Percentiles rank a stretch among this genome's conserved stretches.
Evolutionary conservation across 139 green algal genomes (phyloP).

Genomic region (Bryopsis sp.): DNA sequence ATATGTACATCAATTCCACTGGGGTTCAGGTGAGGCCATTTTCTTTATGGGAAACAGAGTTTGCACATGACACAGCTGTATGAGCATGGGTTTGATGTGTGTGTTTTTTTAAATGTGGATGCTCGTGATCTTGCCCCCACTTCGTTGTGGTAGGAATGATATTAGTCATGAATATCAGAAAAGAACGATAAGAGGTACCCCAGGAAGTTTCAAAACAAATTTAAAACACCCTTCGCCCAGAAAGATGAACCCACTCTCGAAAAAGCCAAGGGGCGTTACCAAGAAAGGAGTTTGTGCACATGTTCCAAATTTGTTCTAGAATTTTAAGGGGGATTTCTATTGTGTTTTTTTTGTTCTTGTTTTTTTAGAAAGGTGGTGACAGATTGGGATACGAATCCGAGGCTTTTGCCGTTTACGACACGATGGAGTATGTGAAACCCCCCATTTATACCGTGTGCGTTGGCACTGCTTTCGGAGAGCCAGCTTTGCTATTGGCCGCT

Average conservation of each 20-base stretch:
- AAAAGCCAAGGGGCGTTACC: too few relatives aligned
- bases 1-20: conserved; percentile 99
- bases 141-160: neutral
- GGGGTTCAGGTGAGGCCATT: conserved; percentile 61
- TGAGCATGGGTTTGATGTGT: too few relatives aligned
- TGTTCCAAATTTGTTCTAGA: neutral
- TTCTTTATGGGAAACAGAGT: too few relatives aligned
- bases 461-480: conserved; percentile 91
- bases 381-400: conserved; percentile 97
- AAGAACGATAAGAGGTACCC: too few relatives aligned
- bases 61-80: too few relatives aligned
- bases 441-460: conserved; percentile 85
- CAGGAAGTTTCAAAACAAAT: too few relatives aligned
- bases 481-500: conserved; percentile 87
- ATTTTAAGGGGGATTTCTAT: neutral
- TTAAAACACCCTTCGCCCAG: too few relatives aligned
- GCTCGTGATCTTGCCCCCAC: too few relatives aligned
- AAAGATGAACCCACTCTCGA: too few relatives aligned
- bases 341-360: neutral
- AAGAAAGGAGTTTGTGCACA: too few relatives aligned
- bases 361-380: conserved; percentile 69
- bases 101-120: too few relatives aligned
- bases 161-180: too few relatives aligned
- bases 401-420: conserved; percentile 97
- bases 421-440: conserved; percentile 87